A percentile compares a stretch with the other conserved stretches of the same genome.
These are phyloP conservation scores for Globisporangium recalcitrans DNA, from an alignment of 352 stramenopile species.

Conservation along the genomic window DNA sequence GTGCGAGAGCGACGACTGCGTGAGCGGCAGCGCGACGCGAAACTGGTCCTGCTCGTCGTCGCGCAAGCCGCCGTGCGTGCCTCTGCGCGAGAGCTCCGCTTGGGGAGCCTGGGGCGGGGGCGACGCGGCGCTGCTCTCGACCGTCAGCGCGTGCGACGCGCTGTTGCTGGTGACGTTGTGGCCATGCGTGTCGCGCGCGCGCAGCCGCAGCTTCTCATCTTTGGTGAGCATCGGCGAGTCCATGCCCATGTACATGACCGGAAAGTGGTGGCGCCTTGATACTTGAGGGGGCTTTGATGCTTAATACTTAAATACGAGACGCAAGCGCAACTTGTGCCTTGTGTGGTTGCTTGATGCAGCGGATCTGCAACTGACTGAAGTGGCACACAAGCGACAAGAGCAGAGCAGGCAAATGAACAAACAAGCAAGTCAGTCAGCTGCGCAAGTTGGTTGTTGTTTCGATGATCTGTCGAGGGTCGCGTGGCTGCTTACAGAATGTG, in stretches of 20 bases:
- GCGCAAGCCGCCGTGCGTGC: conserved; percentile 14
- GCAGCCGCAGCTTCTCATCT: conserved; percentile 6
- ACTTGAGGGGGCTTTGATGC: neutral
- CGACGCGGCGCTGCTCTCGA: conserved; percentile 12
- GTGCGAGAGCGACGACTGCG: conserved; percentile 6
- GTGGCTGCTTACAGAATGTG: neutral
- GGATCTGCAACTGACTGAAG: neutral
- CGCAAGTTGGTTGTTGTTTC: neutral
- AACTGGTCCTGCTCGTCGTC: conserved; percentile 15
- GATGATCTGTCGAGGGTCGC: neutral
- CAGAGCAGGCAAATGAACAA: neutral
- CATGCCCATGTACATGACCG: conserved; percentile 19
- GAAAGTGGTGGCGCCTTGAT: neutral
- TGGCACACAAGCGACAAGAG: neutral
- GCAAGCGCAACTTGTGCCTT: neutral
- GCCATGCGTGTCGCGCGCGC: neutral
- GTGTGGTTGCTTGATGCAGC: neutral
- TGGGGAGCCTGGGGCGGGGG: neutral
- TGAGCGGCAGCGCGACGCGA: conserved; percentile 9
- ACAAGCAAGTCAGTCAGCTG: conserved; percentile 1
- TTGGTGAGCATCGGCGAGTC: conserved; percentile 12
- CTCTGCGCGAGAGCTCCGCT: neutral
- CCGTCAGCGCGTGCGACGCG: conserved; percentile 7
- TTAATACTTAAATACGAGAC: neutral
- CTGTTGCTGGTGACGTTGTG: neutral